Conservation (phyloP, 2,329 filamentous ascomycete genomes). For the Trichoderma endophyticum region DNA sequence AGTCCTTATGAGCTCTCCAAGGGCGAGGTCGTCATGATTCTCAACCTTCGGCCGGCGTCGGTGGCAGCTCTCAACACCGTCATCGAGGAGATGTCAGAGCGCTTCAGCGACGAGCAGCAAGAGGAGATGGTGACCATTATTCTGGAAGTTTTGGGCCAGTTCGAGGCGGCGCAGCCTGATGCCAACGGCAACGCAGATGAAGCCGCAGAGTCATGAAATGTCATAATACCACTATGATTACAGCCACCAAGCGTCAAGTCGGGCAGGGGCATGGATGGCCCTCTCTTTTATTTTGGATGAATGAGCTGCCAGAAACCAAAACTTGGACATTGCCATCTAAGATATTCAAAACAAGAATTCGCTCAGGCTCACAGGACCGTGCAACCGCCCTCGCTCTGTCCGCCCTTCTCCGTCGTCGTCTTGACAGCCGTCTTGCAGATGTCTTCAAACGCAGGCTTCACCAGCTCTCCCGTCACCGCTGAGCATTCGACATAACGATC, state of each 20-base stretch:
- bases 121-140: slow-evolving; percentile 56
- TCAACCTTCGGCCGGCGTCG: slow-evolving; percentile 61
- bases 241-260: neutral
- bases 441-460: slow-evolving; percentile 58
- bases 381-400: slow-evolving; percentile 56
- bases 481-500: slow-evolving; percentile 65
- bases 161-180: slow-evolving; percentile 34
- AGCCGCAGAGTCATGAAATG: slow-evolving; percentile 37
- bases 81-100: slow-evolving; percentile 61
- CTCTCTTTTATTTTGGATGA: neutral
- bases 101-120: slow-evolving; percentile 59
- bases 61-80: slow-evolving; percentile 58
- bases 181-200: slow-evolving; percentile 35
- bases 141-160: slow-evolving; percentile 55
- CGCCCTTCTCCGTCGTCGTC: slow-evolving; percentile 44
- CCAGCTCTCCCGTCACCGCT: slow-evolving; percentile 56
- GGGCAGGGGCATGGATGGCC: neutral
- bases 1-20: slow-evolving; percentile 61
- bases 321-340: neutral
- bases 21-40: slow-evolving; percentile 65
- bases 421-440: slow-evolving; percentile 55
- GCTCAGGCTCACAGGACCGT: slow-evolving; percentile 41
- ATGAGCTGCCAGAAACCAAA: neutral
- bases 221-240: slow-evolving; percentile 15
- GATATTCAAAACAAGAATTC: neutral